Evolutionary conservation across 345 rosid genomes (phyloP).

Genomic region (Excoecaria cochinchinensis): DNA sequence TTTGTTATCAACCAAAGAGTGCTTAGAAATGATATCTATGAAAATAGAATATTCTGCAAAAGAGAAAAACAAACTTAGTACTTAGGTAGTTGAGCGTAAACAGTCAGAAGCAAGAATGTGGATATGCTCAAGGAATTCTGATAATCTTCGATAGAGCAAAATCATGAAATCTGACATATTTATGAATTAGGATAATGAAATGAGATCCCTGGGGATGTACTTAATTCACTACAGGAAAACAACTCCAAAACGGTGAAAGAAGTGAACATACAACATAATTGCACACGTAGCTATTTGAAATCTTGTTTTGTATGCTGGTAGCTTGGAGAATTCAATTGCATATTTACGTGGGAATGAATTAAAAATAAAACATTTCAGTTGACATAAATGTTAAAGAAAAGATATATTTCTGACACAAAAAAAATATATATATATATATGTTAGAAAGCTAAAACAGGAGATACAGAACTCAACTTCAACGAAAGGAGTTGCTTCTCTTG

Average conservation of each 20-base stretch:
- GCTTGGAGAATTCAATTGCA: background rate
- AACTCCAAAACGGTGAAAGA: background rate
- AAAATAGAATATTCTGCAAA: constrained; percentile 6
- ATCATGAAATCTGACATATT: background rate
- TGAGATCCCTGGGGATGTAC: background rate
- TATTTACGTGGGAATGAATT: too few species aligned
- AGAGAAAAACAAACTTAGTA: background rate
- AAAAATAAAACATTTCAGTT: background rate
- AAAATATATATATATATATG: too few species aligned
- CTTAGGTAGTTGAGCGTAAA: background rate
- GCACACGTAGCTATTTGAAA: background rate
- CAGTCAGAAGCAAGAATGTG: background rate
- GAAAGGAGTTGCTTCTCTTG: too few species aligned
- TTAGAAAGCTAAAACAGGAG: too few species aligned
- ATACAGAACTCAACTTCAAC: too few species aligned
- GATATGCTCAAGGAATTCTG: background rate
- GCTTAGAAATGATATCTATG: constrained; percentile 18
- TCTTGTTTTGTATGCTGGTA: background rate
- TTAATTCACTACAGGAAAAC: background rate
- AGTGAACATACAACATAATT: background rate
- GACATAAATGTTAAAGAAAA: too few species aligned
- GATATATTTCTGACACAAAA: too few species aligned
- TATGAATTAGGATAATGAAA: background rate
- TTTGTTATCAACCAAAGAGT: constrained; percentile 18
- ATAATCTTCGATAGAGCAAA: background rate